These are phyloP conservation scores for Psilocybe cubensis DNA, from an alignment of 768 basidiomycete species.

Conservation along the genomic window DNA sequence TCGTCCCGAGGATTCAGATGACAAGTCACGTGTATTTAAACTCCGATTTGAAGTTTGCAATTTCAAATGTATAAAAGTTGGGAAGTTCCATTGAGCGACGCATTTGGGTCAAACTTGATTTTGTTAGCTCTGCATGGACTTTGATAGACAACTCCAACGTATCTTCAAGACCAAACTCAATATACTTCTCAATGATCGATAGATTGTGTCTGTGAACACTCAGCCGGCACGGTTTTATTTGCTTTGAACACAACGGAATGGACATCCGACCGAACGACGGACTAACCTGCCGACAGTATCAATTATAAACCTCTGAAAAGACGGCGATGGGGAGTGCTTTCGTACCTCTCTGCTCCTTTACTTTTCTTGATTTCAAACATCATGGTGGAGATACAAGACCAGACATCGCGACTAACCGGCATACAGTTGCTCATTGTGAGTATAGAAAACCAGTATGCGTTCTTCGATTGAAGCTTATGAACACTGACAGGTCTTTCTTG, in stretches of 20 bases:
- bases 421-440: constrained; percentile 6
- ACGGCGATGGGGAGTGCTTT: background rate
- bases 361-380: background rate
- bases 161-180: too few species aligned
- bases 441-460: background rate
- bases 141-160: too few species aligned
- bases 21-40: too few species aligned
- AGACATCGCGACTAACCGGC: constrained; percentile 9
- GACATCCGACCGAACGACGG: constrained; percentile 5
- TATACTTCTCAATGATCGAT: too few species aligned
- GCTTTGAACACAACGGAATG: background rate
- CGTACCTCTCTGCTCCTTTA: background rate
- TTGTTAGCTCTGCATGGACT: too few species aligned
- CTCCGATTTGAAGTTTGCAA: too few species aligned
- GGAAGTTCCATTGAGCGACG: too few species aligned
- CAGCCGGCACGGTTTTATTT: background rate
- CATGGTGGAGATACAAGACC: constrained; percentile 9
- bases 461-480: background rate
- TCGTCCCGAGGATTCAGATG: too few species aligned
- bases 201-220: too few species aligned
- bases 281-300: constrained; percentile 1
- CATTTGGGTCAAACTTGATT: too few species aligned
- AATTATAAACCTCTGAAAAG: background rate
- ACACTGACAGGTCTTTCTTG: constrained; percentile 3
- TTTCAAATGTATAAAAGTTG: too few species aligned